Conservation (phyloP, 2,329 filamentous ascomycete species). For the Alternaria ethzedia region DNA sequence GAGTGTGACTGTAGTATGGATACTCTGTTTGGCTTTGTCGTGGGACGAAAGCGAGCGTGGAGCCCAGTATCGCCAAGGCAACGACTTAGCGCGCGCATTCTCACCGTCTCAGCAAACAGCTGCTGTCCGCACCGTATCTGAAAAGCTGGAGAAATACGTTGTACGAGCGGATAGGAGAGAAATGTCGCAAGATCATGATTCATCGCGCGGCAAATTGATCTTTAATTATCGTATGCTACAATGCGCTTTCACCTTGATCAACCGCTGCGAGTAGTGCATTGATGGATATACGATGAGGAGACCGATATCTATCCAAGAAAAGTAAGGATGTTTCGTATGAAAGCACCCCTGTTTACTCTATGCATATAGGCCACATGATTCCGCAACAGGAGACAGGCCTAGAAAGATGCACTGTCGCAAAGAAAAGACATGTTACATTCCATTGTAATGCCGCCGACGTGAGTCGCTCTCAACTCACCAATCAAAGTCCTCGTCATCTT, state of each 20-base stretch:
- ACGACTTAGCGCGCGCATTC: not conserved
- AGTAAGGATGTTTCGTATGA: not conserved
- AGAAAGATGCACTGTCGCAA: not conserved
- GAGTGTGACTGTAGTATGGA: not conserved
- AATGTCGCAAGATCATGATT: too few species aligned
- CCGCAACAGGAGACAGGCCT: not conserved
- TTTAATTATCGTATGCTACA: too few species aligned
- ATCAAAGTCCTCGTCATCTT: not conserved
- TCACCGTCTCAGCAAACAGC: not conserved
- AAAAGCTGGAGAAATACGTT: too few species aligned
- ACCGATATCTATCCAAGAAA: too few species aligned
- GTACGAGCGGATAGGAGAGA: too few species aligned
- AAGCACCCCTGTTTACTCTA: not conserved
- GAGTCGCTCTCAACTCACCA: not conserved
- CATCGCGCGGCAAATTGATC: too few species aligned
- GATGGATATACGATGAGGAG: too few species aligned
- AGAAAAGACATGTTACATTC: not conserved
- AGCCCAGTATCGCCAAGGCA: not conserved
- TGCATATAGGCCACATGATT: not conserved
- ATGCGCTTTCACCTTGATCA: not conserved
- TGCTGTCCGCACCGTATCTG: too few species aligned
- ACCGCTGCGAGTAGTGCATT: not conserved
- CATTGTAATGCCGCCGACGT: not conserved
- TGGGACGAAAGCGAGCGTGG: not conserved
- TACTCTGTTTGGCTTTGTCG: not conserved